Evolutionary conservation across 164 flowering plant genomes (phyloP), one percentile per base, ranked within the genome.

Genomic region (Cinnamomum micranthum): DNA sequence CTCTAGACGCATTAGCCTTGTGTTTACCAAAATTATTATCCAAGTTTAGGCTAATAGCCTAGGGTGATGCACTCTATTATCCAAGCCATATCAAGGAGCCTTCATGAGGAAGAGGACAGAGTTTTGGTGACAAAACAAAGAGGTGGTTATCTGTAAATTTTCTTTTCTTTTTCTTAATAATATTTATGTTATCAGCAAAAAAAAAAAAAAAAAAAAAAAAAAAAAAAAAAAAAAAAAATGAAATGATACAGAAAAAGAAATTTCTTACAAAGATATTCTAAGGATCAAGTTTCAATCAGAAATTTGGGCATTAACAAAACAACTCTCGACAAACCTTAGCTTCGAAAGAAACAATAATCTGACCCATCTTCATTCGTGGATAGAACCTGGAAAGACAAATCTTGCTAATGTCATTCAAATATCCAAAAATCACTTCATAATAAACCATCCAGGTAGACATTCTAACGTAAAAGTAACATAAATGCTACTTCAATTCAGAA

Each of bases 351-450:
- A 84, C 79, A 72, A 92, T 81, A 68, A 91, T 82, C 17, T 83
- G 79, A 14, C 90, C 90, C 81, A 92, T 78, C 77, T 86, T 88
- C 80, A 87, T 74, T 23, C 68, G 74, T 31, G 97, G 98, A 83
- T 83, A 91, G 78, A 81, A 94, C 81, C 98, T 94, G 87, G 68
- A 77, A 11, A 70, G 67, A 70, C 27, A 23, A 24, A 51, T 19
- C 51, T 10, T 22, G 14, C 12, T 17, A 22, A 47, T 24, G 55
- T 55, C 17, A 64, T 60, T 50, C 31, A 27, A 20, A 12, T 60
- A 72, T 24, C 25, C 9, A 50, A 72, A 52, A 71, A 50, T 28
- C n/a, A 4, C 19, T 22, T 11, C 24, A 50, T 6, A 50, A 41
- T n/a, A 19, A 51, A 7, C 20, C 24, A 17, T n/a, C 24, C 33